Evolutionary conservation across 768 basidiomycete genomes (phyloP), one percentile per base, ranked within the genome.

Genomic region (Hebeloma cylindrosporum): DNA sequence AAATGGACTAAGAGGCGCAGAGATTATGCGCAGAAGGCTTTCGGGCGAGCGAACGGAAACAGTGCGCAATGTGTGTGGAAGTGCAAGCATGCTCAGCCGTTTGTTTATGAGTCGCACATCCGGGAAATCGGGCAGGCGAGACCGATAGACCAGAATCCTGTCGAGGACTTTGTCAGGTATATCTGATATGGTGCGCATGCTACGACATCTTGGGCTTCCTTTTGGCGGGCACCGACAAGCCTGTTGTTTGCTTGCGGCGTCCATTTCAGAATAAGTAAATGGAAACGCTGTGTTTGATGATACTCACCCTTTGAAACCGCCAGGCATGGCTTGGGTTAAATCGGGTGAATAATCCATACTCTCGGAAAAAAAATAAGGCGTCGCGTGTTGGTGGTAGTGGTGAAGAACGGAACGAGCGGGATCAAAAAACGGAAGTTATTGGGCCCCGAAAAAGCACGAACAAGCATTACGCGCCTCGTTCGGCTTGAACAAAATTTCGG

Each of bases 401-500:
- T n/a, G n/a, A n/a, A n/a, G n/a, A n/a, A n/a, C n/a, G n/a, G n/a
- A n/a, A n/a, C n/a, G n/a, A n/a, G n/a, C n/a, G 2, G 8, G 31
- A 34, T 18, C 8, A 43, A 29, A 27, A 25, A 28, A 23, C 8
- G 8, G 17, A 26, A 16, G 4, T 7, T 5, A 5, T 4, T 14
- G 29, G 14, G 8, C 26, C 16, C 34, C 22, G 45, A 18, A 36
- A 8, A 21, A 21, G 14, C n/a, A 7, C 23, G n/a, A n/a, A n/a
- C n/a, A n/a, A n/a, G n/a, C n/a, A n/a, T n/a, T n/a, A n/a, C n/a
- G n/a, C n/a, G n/a, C n/a, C n/a, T n/a, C n/a, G n/a, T 35, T 35
- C 33, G 43, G 34, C 43, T 49, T 37, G 18, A 14, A 28, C 51
- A 56, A 53, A 52, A 52, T 52, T 56, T 53, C 51, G 54, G 54